phyloP scores from a whole-genome alignment of 208 protist genomes.

The Trypanosoma mega region DNA sequence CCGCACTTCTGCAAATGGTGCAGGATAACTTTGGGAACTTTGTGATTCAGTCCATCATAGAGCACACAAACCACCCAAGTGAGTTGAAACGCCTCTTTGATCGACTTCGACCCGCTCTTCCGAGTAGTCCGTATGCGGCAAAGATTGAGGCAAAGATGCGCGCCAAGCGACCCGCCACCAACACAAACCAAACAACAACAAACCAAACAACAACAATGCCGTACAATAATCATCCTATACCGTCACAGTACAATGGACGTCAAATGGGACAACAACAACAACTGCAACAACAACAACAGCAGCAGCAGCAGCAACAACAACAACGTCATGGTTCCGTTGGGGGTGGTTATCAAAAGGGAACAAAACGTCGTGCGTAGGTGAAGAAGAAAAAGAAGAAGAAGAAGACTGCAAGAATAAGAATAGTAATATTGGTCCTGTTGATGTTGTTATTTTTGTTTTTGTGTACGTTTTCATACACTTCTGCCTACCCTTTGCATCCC shows the following conservation, averaged over 20 bases:
- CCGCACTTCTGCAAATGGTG: slow-evolving; percentile 70
- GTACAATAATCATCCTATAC: too few species aligned
- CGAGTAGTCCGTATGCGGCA: slow-evolving; percentile 50
- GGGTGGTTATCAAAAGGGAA: too few species aligned
- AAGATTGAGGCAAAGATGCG: slow-evolving; percentile 72
- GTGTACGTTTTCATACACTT: too few species aligned
- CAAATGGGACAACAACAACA: slow-evolving; percentile 3
- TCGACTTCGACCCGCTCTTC: slow-evolving; percentile 54
- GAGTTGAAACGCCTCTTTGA: slow-evolving; percentile 74
- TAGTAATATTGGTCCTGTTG: slow-evolving; percentile 3
- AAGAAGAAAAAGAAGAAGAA: slow-evolving; percentile 7
- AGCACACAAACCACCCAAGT: slow-evolving; percentile 37
- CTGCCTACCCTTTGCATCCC: too few species aligned
- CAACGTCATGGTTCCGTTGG: too few species aligned
- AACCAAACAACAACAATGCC: too few species aligned
- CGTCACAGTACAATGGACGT: too few species aligned
- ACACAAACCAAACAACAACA: background rate
- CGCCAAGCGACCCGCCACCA: slow-evolving; percentile 21
- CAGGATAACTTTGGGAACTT: slow-evolving; percentile 86
- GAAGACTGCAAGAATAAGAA: slow-evolving; percentile 20
- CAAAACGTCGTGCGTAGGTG: too few species aligned
- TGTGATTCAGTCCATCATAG: slow-evolving; percentile 78
- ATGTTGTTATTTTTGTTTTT: too few species aligned
- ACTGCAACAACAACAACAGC: slow-evolving; percentile 6
- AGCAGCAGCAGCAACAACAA: slow-evolving; percentile 11